Base-by-base conservation (phyloP, 1,139 yeast genomes). In the Yamadazyma trypodendri region DNA sequence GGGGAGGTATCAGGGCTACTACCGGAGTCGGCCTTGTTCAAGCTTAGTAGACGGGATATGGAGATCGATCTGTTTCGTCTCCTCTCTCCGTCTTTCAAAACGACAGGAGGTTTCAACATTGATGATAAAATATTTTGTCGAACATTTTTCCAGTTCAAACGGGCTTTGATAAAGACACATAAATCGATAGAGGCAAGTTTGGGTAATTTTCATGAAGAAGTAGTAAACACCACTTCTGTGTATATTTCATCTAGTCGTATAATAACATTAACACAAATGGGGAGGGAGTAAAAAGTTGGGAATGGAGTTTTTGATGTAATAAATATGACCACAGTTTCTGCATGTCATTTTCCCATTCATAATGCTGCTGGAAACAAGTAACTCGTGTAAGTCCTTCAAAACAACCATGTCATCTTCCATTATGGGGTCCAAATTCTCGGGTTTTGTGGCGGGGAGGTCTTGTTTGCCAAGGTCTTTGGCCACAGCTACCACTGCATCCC, bases 231-330 rank as follows among this genome's bases (percentile, higher is more conserved):
- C 11, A 7, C 10, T 9, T 9, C 11, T 9, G 28, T 24, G 28
- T 24, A 12, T 24, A 12, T 24, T 27, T 27, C 29, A 15, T 27
- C 12, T 14, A 15, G 14, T 27, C 29, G 29, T 27, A 18, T 21
- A 32, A 11, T 15, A 10, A 8, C 23, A 16, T 29, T 42, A 54
- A 37, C 58, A 53, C 33, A 92, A 72, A 60, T 92, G 97, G 14
- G 98, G 97, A 32, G 98, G 97, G 37, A 92, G 75, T 44, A 92
- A 69, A 62, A 92, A 86, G 70, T 92, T 92, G 34, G 99, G 97
- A 52, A 92, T 89, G 41, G 92, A 80, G 68, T 89, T 90, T 64
- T 90, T 90, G 64, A 92, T 86, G 64, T 84, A 79, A 63, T 90
- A 94, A 12, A 85, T 71, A 59, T 92, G 97, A 2, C 79, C 81